Base-by-base conservation (phyloP, 331 rosid species). In the Malus hybrid region DNA sequence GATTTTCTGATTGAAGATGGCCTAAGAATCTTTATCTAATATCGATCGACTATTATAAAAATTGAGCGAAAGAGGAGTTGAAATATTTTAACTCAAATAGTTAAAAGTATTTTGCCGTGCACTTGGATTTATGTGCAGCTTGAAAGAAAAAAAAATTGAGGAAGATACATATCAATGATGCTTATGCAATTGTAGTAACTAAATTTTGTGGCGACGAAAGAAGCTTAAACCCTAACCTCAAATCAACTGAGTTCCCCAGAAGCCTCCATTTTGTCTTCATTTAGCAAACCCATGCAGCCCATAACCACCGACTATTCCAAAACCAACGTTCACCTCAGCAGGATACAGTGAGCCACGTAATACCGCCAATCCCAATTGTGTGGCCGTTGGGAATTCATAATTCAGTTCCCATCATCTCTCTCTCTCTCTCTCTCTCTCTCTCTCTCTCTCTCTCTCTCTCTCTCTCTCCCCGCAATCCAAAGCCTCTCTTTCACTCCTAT, bases 331-430 rank as follows among this genome's bases (percentile, higher is more conserved):
- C 75, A 75, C 27, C 33, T 70, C 76, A 83, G 60, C 81, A 52
- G 27, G 31, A 44, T 5, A 24, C 42, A 36, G 24, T 34, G 32
- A 34, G 76, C 81, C 80, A 81, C 87, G 79, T 74, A 48, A 66
- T 70, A 55, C 75, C 24, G 34, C 72, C 81, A 72, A 73, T 54
- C 73, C 73, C 31, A 70, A 73, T 57, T 79, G 50, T 75, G 82
- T 81, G 86, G 85, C 80, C 74, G 75, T 83, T 72, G 67, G 83
- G 42, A 77, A 75, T 66, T 79, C 70, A 15, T 66, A 34, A n/a
- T 20, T 70, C 79, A 76, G 69, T 79, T 78, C 81, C 56, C 82
- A 31, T 59, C 33, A 64, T 64, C 60, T 65, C 52, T 27, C 18
- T 65, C 72, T 74, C 42, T 6, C 79, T 11, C 42, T 6, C 79